Conservation (phyloP, 2,329 filamentous ascomycete genomes). For the Geosmithia putterillii region DNA sequence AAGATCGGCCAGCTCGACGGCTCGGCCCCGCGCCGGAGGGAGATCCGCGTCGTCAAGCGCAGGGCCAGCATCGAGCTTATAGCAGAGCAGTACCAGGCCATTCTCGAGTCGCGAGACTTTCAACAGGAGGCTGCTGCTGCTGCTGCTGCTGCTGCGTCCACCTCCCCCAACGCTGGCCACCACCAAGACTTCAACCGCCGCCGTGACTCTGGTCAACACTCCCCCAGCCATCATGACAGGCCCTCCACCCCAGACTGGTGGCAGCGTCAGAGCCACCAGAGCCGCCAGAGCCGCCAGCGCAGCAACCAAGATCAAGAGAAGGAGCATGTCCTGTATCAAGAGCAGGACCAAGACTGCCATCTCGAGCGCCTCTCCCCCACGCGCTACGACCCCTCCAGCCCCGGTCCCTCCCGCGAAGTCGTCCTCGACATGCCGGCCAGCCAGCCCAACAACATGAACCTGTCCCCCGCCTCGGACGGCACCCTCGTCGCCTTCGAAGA, state of each 20-base stretch:
- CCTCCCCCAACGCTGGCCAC: background rate
- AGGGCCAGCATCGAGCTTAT: constrained; percentile 27
- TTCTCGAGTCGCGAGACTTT: constrained; percentile 17
- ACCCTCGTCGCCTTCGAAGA: constrained; percentile 35
- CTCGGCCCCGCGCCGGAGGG: constrained; percentile 1
- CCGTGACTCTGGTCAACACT: background rate
- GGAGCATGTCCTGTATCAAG: background rate
- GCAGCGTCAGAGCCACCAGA: background rate
- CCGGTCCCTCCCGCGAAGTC: background rate
- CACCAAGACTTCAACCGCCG: too few relatives aligned
- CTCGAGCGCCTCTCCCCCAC: background rate
- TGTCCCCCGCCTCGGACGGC: constrained; percentile 15
- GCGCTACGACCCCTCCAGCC: background rate
- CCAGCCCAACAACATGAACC: background rate
- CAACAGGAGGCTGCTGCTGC: background rate
- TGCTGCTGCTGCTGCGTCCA: too few relatives aligned
- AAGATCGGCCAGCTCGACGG: constrained; percentile 30
- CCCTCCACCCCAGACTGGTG: background rate
- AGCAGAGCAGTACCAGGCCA: constrained; percentile 31
- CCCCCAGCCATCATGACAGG: too few relatives aligned
- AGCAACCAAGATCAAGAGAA: background rate
- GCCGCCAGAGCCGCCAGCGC: too few relatives aligned
- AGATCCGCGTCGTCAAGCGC: constrained; percentile 9
- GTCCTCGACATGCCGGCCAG: background rate
- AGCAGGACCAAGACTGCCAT: background rate